Conservation (phyloP, 768 basidiomycete genomes). For the Hygrocybe coccinea region DNA sequence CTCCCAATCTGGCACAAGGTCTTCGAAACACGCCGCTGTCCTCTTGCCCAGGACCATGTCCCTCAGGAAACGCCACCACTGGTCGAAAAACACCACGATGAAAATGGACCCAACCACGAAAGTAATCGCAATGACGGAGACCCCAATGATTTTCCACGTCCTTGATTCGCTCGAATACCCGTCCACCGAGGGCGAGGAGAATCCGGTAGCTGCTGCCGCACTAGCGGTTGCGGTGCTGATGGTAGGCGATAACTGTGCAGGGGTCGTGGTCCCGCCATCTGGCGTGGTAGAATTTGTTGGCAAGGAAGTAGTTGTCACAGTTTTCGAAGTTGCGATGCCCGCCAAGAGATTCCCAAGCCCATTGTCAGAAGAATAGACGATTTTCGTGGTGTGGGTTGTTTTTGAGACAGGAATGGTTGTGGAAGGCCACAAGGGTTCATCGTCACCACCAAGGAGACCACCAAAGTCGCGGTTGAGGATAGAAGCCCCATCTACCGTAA, state of each 20-base stretch:
- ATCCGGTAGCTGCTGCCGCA: slow-evolving; percentile 5
- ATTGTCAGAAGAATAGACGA: neutral
- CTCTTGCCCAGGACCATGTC: slow-evolving; percentile 44
- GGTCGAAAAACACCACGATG: slow-evolving; percentile 63
- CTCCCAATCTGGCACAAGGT: slow-evolving; percentile 61
- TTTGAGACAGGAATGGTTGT: neutral
- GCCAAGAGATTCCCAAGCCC: neutral
- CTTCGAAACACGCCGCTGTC: slow-evolving; percentile 40
- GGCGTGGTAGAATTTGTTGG: too few relatives aligned
- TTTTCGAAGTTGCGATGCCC: neutral
- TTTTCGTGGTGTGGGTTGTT: neutral
- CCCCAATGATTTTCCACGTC: slow-evolving; percentile 67
- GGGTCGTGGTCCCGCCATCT: neutral
- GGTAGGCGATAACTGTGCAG: neutral
- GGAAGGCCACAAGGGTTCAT: slow-evolving; percentile 5
- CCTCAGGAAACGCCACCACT: slow-evolving; percentile 58
- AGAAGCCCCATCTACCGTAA: neutral
- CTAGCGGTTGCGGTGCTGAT: slow-evolving; percentile 1
- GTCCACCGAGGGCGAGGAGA: slow-evolving; percentile 10
- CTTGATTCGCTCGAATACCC: slow-evolving; percentile 2
- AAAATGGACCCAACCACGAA: slow-evolving; percentile 53
- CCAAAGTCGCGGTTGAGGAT: slow-evolving; percentile 1
- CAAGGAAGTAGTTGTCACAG: too few relatives aligned
- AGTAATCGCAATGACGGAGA: slow-evolving; percentile 59
- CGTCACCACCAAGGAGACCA: slow-evolving; percentile 18